Evolutionary conservation across 129 eudicot species (phyloP).

Genomic region (Pseudognaphalium luteoalbum): DNA sequence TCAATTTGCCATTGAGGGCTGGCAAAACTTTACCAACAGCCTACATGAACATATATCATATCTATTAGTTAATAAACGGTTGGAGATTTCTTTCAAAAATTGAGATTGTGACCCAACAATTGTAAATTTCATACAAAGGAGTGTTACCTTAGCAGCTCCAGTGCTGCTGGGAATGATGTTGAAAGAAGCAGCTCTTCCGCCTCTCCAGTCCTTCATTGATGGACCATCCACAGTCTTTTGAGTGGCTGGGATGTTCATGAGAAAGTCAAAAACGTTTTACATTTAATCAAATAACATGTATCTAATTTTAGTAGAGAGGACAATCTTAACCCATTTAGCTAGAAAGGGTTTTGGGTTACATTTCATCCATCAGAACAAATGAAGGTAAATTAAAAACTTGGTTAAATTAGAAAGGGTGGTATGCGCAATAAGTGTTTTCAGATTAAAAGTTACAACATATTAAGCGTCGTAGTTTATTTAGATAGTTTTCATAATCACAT

Average conservation of each 20-base stretch:
- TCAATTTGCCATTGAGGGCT: constrained; percentile 51
- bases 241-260: constrained; percentile 29
- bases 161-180: constrained; percentile 89
- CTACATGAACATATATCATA: constrained; percentile 24
- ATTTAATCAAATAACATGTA: neutral
- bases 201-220: constrained; percentile 89
- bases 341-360: too few species aligned
- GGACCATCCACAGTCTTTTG: constrained; percentile 85
- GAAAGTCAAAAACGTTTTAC: neutral
- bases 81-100: neutral
- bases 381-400: neutral
- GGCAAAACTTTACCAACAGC: constrained; percentile 68
- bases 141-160: constrained; percentile 78
- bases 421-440: too few species aligned
- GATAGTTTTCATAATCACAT: too few species aligned
- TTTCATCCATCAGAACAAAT: neutral
- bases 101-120: neutral
- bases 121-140: neutral
- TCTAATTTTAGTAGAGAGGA: neutral
- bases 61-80: neutral
- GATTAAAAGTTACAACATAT: too few species aligned
- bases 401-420: neutral
- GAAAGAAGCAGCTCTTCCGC: constrained; percentile 88
- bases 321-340: neutral
- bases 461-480: too few species aligned